Percentiles rank a stretch among this genome's conserved stretches.
Conservation (phyloP, 2,329 filamentous ascomycete genomes). For the Daldinia eschscholtzii region DNA sequence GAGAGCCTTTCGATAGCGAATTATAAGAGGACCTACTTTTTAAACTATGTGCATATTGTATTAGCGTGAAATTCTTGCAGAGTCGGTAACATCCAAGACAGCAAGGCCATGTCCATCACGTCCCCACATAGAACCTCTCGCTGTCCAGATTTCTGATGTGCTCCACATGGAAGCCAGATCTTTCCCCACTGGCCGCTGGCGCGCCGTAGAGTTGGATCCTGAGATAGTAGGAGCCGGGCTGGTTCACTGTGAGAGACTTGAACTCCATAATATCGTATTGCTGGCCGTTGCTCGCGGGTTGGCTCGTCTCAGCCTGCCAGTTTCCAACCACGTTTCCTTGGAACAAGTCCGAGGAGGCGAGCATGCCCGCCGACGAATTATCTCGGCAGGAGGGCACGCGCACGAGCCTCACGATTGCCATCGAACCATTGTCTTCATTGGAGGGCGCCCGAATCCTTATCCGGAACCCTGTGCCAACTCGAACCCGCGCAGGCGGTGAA, state of each 20-base stretch:
- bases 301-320: constrained; percentile 13
- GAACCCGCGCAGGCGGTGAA: constrained; percentile 17
- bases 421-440: constrained; percentile 21
- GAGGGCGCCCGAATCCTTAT: constrained; percentile 25
- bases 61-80: background rate
- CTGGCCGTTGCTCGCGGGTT: constrained; percentile 6
- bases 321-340: constrained; percentile 22
- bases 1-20: background rate
- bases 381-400: background rate
- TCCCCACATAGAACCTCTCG: constrained; percentile 23
- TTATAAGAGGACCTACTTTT: background rate
- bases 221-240: constrained; percentile 22
- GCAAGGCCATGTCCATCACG: background rate
- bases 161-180: constrained; percentile 20
- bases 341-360: constrained; percentile 10
- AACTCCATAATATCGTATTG: constrained; percentile 27
- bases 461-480: constrained; percentile 20
- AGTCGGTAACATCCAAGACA: too few relatives aligned
- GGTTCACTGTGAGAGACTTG: constrained; percentile 16
- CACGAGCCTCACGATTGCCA: constrained; percentile 23
- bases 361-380: background rate
- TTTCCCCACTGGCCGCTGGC: constrained; percentile 13
- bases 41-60: background rate
- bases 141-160: constrained; percentile 24
- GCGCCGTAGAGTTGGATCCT: constrained; percentile 29